A percentile compares a stretch with the other conserved stretches of the same genome.
Evolutionary conservation across 331 rosid species (phyloP).

Genomic region (Saraca asoca): DNA sequence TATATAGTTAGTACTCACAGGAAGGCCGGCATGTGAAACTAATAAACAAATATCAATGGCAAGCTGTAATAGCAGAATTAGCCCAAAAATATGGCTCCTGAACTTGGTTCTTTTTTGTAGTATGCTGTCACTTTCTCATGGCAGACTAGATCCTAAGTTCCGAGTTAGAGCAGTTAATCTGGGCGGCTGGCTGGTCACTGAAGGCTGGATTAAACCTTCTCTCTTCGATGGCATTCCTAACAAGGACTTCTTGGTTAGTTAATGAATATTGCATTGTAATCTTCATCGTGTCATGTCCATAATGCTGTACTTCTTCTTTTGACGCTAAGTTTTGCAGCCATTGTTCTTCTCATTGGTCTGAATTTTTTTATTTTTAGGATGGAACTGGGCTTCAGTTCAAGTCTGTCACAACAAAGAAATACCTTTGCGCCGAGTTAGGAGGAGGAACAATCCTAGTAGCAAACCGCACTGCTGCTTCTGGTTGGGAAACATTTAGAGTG

Average conservation of each 20-base stretch:
- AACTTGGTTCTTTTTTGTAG: slow-evolving; percentile 20
- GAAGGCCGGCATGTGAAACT: not conserved
- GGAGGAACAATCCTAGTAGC: slow-evolving; percentile 72
- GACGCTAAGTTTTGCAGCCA: no score
- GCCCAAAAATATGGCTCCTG: slow-evolving; percentile 26
- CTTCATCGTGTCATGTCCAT: no score
- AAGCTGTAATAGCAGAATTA: slow-evolving; percentile 13
- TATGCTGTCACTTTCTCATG: slow-evolving; percentile 25
- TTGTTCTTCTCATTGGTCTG: not conserved
- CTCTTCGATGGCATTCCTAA: slow-evolving; percentile 76
- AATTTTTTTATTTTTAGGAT: slow-evolving; percentile 44
- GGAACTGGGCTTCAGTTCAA: slow-evolving; percentile 70
- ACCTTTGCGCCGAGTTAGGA: slow-evolving; percentile 60
- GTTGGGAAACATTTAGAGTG: slow-evolving; percentile 75
- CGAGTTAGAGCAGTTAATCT: slow-evolving; percentile 61
- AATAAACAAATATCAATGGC: slow-evolving; percentile 29
- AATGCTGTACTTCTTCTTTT: not conserved
- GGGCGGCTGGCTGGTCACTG: slow-evolving; percentile 83
- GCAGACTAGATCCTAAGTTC: slow-evolving; percentile 23
- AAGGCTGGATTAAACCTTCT: slow-evolving; percentile 87
- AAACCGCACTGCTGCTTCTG: slow-evolving; percentile 56
- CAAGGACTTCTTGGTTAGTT: slow-evolving; percentile 68
- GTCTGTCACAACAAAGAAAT: slow-evolving; percentile 61
- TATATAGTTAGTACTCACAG: no score
- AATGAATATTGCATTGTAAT: not conserved